Base-by-base conservation (phyloP, 75 land plant species). In the Pinus taeda region DNA sequence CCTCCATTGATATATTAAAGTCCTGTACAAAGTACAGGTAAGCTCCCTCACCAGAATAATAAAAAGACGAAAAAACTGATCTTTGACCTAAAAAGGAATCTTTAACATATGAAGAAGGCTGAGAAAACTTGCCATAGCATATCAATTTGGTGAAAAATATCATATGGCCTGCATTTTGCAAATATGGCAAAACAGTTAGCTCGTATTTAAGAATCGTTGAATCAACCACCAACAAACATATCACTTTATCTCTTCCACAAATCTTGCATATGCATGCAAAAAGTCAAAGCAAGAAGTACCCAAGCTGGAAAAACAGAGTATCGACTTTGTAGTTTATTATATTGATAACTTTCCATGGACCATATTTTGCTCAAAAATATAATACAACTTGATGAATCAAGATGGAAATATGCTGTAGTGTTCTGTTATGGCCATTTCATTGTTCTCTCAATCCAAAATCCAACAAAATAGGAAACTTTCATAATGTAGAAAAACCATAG, bases 101-200 rank as follows among this genome's bases (percentile, higher is more conserved):
- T 67, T 36, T 24, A 26, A 8, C 26, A 30, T 53, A 67, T 60
- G 33, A 26, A 33, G 18, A 55, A 21, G 17, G 12, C n/a, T 71
- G 11, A 76, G 59, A 66, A 33, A 74, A 75, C 84, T 86, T 80
- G 85, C 99, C 99, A 92, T 64, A 97, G 58, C 73, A 93, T 83
- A 81, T 97, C 88, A 24, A 97, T 80, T 79, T 97, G 99, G 82
- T 94, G 95, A 83, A 82, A 97, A 71, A 97, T 94, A 87, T 97
- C 99, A 86, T 78, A 97, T 55, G 99, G 99, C 87, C 99, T 96
- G 85, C 78, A 78, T 37, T 74, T 37, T 56, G 33, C 21, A 69
- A 42, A 69, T 49, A 69, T 20, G 55, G n/a, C 53, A 42, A 42
- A 39, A n/a, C 2, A 2, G 22, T 69, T 37, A 69, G 45, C 42